Percentiles rank a stretch among this genome's conserved stretches.
phyloP scores from a whole-genome alignment of 75 land plant species.

The Pinus albicaulis region DNA sequence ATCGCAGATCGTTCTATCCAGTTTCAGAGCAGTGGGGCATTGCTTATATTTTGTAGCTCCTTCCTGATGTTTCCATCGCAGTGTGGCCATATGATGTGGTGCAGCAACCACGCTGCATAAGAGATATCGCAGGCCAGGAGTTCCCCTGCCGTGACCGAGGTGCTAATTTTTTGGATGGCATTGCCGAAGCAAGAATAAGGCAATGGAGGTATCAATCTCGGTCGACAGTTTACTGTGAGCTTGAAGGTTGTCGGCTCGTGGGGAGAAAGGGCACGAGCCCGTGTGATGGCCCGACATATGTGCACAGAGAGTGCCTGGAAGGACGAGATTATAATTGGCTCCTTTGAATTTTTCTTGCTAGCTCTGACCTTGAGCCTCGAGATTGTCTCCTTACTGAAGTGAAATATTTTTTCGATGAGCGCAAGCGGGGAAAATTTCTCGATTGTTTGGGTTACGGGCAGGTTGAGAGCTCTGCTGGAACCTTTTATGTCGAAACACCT shows the following conservation, averaged over 20 bases:
- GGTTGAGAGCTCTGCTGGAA: neutral
- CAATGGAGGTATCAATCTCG: conserved; percentile 40
- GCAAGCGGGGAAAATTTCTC: neutral
- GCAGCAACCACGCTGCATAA: conserved; percentile 34
- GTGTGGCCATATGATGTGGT: conserved; percentile 39
- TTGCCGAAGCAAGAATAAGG: conserved; percentile 64
- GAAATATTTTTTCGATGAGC: conserved; percentile 35
- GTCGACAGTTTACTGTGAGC: conserved; percentile 68
- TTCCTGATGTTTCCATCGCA: conserved; percentile 28
- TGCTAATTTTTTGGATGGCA: conserved; percentile 58
- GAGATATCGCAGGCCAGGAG: conserved; percentile 19
- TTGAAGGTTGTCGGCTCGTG: conserved; percentile 36
- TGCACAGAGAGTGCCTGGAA: conserved; percentile 62
- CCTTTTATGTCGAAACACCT: conserved; percentile 3
- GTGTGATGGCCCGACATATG: conserved; percentile 55
- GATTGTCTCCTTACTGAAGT: conserved; percentile 33
- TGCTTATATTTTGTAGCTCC: conserved; percentile 36
- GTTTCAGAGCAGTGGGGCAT: conserved; percentile 35
- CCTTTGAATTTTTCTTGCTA: neutral
- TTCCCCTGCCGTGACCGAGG: conserved; percentile 30
- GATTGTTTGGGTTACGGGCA: neutral
- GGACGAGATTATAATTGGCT: conserved; percentile 22
- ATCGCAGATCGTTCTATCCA: conserved; percentile 32
- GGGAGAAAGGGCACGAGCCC: conserved; percentile 35
- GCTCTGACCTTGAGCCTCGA: conserved; percentile 29